Conservation (phyloP, 2,329 filamentous ascomycete species). For the Tolypocladium cylindrosporum region DNA sequence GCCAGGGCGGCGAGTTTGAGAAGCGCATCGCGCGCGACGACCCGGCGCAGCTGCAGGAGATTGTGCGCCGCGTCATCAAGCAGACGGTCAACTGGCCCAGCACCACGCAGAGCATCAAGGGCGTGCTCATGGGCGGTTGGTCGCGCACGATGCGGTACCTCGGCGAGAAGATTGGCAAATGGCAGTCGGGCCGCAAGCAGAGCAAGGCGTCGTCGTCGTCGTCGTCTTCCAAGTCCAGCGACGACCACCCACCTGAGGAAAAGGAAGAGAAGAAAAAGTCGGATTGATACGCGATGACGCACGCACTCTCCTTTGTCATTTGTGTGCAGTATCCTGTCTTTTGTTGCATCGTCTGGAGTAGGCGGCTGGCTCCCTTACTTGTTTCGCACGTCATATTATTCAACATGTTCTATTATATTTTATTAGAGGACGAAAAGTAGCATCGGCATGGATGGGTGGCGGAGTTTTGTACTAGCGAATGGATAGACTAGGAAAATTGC, state of each 20-base stretch:
- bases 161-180: conserved; percentile 69
- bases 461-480: not conserved
- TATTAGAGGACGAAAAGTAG: not conserved
- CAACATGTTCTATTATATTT: not conserved
- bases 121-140: conserved; percentile 68
- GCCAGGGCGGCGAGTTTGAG: conserved; percentile 79
- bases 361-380: not conserved
- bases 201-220: conserved; percentile 9
- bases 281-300: not conserved
- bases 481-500: not conserved
- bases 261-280: not conserved
- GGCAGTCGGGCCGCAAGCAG: conserved; percentile 31
- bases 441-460: not conserved
- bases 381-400: not conserved
- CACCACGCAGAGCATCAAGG: conserved; percentile 78
- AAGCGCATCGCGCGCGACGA: conserved; percentile 67
- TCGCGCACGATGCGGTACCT: conserved; percentile 64
- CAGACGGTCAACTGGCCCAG: conserved; percentile 91
- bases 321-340: not conserved
- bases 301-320: not conserved
- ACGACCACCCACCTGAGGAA: not conserved
- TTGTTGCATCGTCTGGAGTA: not conserved
- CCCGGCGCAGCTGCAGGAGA: conserved; percentile 53
- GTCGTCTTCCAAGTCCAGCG: not conserved
- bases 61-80: conserved; percentile 67